Percentiles rank a stretch among this genome's conserved stretches.
Evolutionary conservation across 805 yeast species (phyloP).

Genomic region (Saccharomycopsis sp.): DNA sequence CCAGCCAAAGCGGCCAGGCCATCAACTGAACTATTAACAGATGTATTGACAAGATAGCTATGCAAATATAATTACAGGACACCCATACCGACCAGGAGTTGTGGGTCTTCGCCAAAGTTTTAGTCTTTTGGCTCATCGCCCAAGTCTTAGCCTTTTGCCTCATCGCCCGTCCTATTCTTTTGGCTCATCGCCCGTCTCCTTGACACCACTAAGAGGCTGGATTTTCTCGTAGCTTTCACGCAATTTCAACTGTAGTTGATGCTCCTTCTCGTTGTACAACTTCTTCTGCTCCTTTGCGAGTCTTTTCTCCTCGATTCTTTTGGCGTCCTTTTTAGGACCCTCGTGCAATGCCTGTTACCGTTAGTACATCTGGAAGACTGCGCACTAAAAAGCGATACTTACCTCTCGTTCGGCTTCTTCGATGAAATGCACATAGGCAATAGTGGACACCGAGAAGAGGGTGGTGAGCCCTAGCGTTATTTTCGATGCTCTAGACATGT

Average conservation of each 20-base stretch:
- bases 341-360: conserved; percentile 51
- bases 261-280: conserved; percentile 53
- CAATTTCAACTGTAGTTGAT: conserved; percentile 55
- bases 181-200: conserved; percentile 36
- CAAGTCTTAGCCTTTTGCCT: conserved; percentile 27
- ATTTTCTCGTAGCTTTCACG: conserved; percentile 46
- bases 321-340: conserved; percentile 83
- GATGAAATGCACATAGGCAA: conserved; percentile 60
- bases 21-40: too few species aligned
- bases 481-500: conserved; percentile 77
- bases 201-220: conserved; percentile 59
- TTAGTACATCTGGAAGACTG: conserved; percentile 5
- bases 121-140: conserved; percentile 30
- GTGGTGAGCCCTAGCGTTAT: conserved; percentile 59
- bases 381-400: conserved; percentile 23
- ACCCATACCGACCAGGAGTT: background rate
- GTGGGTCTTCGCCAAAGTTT: too few species aligned
- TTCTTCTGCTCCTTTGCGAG: conserved; percentile 40
- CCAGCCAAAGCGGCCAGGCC: too few species aligned
- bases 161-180: conserved; percentile 30
- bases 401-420: conserved; percentile 64
- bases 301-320: conserved; percentile 46
- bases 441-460: conserved; percentile 49
- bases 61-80: background rate
- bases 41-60: background rate